These are phyloP conservation scores for Wickerhamomyces sp. DNA, from an alignment of 1,139 yeast species.

Conservation along the genomic window DNA sequence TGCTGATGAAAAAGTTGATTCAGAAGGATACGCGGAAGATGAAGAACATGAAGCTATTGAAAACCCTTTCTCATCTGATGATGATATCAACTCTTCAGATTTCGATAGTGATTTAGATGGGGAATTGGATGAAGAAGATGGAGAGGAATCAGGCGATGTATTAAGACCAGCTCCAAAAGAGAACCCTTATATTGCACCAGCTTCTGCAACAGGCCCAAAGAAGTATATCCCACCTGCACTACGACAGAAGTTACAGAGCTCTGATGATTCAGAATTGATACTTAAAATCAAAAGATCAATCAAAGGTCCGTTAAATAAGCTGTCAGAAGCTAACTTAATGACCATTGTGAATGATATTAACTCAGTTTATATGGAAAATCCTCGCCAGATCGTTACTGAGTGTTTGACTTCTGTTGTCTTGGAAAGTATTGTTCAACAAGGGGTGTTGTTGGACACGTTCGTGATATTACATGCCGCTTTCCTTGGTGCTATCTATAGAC, in stretches of 20 bases:
- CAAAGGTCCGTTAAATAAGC: constrained; percentile 78
- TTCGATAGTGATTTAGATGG: constrained; percentile 32
- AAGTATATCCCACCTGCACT: constrained; percentile 83
- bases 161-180: constrained; percentile 42
- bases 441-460: constrained; percentile 68
- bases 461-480: constrained; percentile 78
- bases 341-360: constrained; percentile 68
- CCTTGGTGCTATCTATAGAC: constrained; percentile 66
- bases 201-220: constrained; percentile 24
- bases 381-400: constrained; percentile 76
- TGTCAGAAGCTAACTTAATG: constrained; percentile 79
- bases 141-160: constrained; percentile 28
- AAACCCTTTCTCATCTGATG: constrained; percentile 39
- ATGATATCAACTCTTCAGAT: constrained; percentile 45
- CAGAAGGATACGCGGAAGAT: constrained; percentile 18
- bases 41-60: constrained; percentile 25
- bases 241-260: constrained; percentile 45
- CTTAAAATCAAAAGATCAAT: constrained; percentile 52
- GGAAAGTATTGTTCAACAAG: constrained; percentile 66
- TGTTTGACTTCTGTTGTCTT: constrained; percentile 58
- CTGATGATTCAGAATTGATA: constrained; percentile 44
- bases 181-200: constrained; percentile 87
- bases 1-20: constrained; percentile 18
- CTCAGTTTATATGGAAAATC: constrained; percentile 54
- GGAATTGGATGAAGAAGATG: constrained; percentile 35